Percentiles rank a stretch among this genome's conserved stretches.
Evolutionary conservation across 805 yeast genomes (phyloP).

Genomic region (Nakazawaea wickerhamii): DNA sequence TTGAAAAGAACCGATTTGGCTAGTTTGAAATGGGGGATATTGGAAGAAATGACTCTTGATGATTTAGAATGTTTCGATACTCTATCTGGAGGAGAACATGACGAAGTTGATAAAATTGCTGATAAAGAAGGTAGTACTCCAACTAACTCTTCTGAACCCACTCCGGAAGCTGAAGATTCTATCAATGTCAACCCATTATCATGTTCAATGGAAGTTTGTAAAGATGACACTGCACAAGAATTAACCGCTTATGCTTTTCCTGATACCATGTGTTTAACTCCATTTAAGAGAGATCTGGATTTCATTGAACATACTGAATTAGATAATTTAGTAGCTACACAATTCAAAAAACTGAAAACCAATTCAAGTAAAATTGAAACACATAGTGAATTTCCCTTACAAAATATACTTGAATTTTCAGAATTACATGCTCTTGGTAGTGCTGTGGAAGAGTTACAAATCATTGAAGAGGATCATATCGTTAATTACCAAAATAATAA

Average conservation of each 20-base stretch:
- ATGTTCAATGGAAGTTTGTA: slow-evolving; percentile 1
- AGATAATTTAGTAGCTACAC: neutral
- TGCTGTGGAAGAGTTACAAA: neutral
- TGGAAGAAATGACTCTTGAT: neutral
- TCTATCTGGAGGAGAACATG: too few relatives aligned
- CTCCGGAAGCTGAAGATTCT: neutral
- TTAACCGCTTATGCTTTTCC: neutral
- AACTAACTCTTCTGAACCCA: neutral
- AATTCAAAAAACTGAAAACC: neutral
- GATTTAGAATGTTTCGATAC: too few relatives aligned
- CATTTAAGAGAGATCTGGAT: neutral
- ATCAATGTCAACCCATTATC: too few relatives aligned
- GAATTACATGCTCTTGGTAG: neutral
- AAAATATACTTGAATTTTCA: neutral
- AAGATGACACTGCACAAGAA: neutral
- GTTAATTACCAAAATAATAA: neutral
- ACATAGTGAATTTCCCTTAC: neutral
- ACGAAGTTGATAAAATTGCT: too few relatives aligned
- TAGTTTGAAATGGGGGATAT: neutral
- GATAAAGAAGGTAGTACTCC: too few relatives aligned
- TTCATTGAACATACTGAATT: neutral
- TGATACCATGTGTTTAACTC: neutral
- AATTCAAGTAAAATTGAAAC: neutral
- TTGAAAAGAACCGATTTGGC: neutral
- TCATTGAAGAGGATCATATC: neutral